Base-by-base conservation (phyloP, 768 basidiomycete genomes). In the Pleurotus salmoneostramineus region DNA sequence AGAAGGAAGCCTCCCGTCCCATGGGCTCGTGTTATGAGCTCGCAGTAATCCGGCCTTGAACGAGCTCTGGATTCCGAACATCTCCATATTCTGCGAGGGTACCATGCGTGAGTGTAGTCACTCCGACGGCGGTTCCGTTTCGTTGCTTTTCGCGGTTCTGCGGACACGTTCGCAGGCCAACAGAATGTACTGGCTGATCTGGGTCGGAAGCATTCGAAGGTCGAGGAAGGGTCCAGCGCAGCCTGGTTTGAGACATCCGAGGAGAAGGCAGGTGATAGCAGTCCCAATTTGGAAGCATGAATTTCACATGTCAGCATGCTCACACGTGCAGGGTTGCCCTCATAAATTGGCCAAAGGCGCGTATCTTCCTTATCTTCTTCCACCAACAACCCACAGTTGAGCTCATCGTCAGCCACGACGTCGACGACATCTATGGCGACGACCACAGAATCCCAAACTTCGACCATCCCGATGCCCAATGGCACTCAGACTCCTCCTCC, bases 361-460 rank as follows among this genome's bases (percentile, higher is more conserved):
- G 8, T 32, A 5, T 7, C 8, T 27, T 31, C 35, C 12, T 8
- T 46, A 17, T 8, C 34, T 56, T 45, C 47, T 48, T 56, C 56
- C 47, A 6, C 31, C 56, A 55, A 55, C 52, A 36, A 55, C 56
- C 36, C 56, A 31, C 56, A 32, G 1, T 48, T 17, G 15, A 7
- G 15, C 52, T 57, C 37, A 43, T 10, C 44, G 47, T 14, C 40
- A 12, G 14, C 11, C 27, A 10, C 37, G n/a, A 40, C 37, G 37
- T 40, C n/a, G 37, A 40, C 57, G 11, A 36, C 65, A 48, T 58
- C 61, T 40, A 66, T 65, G 62, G 61, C 62, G 31, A 61, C 62
- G 48, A 56, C 57, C 40, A 63, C 65, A 10, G 37, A 63, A 58
- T 63, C 65, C 14, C 63, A 67, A 37, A 69, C 63, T 4, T 60